Conservation (phyloP, 2,329 filamentous ascomycete species). For the Claviceps sorghi region DNA sequence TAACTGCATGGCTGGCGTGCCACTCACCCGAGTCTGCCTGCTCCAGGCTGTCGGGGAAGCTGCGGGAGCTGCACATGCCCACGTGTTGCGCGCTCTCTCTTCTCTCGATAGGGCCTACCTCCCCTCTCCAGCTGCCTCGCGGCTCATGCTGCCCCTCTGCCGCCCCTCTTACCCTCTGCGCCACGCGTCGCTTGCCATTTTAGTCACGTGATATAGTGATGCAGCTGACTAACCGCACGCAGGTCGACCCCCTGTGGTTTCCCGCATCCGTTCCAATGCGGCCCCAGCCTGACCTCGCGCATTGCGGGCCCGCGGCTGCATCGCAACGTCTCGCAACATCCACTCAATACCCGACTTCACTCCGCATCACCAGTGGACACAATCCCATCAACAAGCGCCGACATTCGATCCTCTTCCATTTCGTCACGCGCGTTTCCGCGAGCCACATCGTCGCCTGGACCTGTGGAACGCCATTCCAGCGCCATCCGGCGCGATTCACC, state of each 20-base stretch:
- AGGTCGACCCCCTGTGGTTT: background rate
- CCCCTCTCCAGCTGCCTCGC: background rate
- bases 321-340: constrained; percentile 5
- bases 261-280: background rate
- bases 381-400: constrained; percentile 6
- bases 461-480: constrained; percentile 7
- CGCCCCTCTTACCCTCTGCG: no score
- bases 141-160: background rate
- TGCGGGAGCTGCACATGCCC: no score
- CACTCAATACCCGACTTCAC: constrained; percentile 7
- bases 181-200: no score
- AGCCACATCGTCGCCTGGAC: constrained; percentile 4
- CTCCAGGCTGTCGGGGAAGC: no score
- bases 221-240: background rate
- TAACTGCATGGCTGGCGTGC: background rate
- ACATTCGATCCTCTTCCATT: constrained; percentile 14
- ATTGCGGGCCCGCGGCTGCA: constrained; percentile 1
- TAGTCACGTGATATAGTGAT: background rate
- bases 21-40: background rate
- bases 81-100: no score
- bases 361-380: constrained; percentile 8
- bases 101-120: no score
- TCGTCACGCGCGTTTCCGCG: constrained; percentile 12
- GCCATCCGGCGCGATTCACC: background rate
- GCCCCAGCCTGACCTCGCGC: background rate